phyloP scores from a whole-genome alignment of 768 basidiomycete genomes.

The Filobasidium floriforme region DNA sequence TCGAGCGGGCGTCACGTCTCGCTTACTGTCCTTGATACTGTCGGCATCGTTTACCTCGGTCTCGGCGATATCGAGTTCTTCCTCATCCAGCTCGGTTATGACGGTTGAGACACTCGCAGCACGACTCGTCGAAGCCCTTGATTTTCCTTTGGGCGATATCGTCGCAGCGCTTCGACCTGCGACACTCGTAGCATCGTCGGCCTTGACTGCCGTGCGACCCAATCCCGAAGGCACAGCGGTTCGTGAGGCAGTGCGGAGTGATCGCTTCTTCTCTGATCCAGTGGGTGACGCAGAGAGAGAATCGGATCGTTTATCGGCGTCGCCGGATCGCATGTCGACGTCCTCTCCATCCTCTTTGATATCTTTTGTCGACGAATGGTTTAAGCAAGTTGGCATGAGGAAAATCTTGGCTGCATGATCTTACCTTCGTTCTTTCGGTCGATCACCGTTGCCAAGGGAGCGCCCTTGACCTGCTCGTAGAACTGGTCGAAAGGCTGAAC shows the following conservation, averaged over 20 bases:
- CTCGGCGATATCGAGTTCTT: neutral
- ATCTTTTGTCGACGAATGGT: too few relatives aligned
- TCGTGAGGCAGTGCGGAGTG: neutral
- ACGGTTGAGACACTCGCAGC: neutral
- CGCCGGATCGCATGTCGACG: neutral
- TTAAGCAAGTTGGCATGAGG: too few relatives aligned
- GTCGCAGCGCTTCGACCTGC: neutral
- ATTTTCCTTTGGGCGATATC: neutral
- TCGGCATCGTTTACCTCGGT: neutral
- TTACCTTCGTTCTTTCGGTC: neutral
- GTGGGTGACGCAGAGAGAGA: neutral
- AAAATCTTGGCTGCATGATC: neutral
- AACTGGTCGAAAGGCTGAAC: constrained; percentile 95
- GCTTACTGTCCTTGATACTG: neutral
- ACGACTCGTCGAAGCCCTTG: neutral
- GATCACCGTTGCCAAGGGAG: neutral
- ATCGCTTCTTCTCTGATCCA: neutral
- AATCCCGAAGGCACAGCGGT: neutral
- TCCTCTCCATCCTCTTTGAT: neutral
- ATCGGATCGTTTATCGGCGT: too few relatives aligned
- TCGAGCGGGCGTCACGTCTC: neutral
- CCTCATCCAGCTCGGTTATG: constrained; percentile 2
- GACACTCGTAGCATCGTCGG: neutral
- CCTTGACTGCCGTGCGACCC: neutral
- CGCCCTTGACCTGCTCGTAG: constrained; percentile 56